These are phyloP conservation scores for Paramecium sonneborni DNA, from an alignment of 73 alveolate species.

Conservation along the genomic window DNA sequence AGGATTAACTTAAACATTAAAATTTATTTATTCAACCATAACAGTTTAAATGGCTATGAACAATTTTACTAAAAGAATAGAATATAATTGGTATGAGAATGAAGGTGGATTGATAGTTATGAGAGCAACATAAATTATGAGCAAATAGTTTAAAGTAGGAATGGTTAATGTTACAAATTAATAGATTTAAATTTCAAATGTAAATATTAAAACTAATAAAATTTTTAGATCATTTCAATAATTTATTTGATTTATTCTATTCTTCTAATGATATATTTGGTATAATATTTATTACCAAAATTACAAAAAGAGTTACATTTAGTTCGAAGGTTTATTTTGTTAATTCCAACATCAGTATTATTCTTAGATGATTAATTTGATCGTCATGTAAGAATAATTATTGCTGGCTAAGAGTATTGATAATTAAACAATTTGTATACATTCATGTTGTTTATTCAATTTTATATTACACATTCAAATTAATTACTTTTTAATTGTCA, in stretches of 20 bases:
- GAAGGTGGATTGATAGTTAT: conserved; percentile 37
- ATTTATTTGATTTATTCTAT: not conserved
- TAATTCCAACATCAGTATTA: conserved; percentile 19
- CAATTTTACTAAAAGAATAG: conserved; percentile 27
- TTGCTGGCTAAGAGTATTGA: conserved; percentile 20
- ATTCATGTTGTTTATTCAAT: too few relatives aligned
- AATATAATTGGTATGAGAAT: not conserved
- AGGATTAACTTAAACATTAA: not conserved
- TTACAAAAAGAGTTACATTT: not conserved
- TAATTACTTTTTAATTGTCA: not conserved
- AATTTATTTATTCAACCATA: not conserved
- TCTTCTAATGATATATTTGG: not conserved
- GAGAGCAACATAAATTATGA: not conserved
- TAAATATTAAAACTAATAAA: not conserved
- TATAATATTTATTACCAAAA: not conserved
- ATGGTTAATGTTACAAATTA: not conserved
- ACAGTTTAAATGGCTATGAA: not conserved
- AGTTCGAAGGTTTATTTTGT: not conserved
- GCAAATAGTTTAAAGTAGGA: not conserved
- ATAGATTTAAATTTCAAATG: not conserved
- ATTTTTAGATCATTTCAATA: not conserved
- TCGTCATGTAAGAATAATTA: not conserved
- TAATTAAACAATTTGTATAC: not conserved
- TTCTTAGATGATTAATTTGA: conserved; percentile 36
- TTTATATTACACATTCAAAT: too few relatives aligned